These are phyloP conservation scores for Lactuca sativa DNA, from an alignment of 129 eudicot species.

Conservation along the genomic window DNA sequence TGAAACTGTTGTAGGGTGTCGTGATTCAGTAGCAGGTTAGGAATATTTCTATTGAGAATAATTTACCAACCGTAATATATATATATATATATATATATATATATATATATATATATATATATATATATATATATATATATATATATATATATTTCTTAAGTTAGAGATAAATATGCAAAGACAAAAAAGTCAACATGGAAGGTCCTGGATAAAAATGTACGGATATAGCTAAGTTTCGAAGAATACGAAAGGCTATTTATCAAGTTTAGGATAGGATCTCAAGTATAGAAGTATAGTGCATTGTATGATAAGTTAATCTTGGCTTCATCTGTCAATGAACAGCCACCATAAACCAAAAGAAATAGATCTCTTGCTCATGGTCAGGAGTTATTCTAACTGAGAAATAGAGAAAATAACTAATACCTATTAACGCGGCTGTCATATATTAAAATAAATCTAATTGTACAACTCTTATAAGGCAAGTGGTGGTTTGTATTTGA, in stretches of 20 bases:
- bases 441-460: background rate
- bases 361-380: slow-evolving; percentile 21
- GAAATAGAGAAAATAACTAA: slow-evolving; percentile 13
- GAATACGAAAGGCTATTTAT: background rate
- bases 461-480: background rate
- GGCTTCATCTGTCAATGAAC: slow-evolving; percentile 13
- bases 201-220: slow-evolving; percentile 8
- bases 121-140: too few relatives aligned
- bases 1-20: slow-evolving; percentile 1
- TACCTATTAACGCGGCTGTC: slow-evolving; percentile 18
- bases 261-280: slow-evolving; percentile 7
- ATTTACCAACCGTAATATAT: background rate
- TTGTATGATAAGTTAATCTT: slow-evolving; percentile 19
- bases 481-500: slow-evolving; percentile 19
- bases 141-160: background rate
- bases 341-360: slow-evolving; percentile 11
- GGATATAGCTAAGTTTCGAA: slow-evolving; percentile 4
- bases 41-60: slow-evolving; percentile 1
- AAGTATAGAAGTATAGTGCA: slow-evolving; percentile 13
- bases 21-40: slow-evolving; percentile 8
- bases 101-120: too few relatives aligned
- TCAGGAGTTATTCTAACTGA: slow-evolving; percentile 27
- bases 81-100: background rate
- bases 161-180: background rate
- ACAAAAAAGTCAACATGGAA: slow-evolving; percentile 2